These are phyloP conservation scores for Backusella parvicylindrica DNA, from an alignment of 192 early-diverging fungal genomes.

Conservation along the genomic window DNA sequence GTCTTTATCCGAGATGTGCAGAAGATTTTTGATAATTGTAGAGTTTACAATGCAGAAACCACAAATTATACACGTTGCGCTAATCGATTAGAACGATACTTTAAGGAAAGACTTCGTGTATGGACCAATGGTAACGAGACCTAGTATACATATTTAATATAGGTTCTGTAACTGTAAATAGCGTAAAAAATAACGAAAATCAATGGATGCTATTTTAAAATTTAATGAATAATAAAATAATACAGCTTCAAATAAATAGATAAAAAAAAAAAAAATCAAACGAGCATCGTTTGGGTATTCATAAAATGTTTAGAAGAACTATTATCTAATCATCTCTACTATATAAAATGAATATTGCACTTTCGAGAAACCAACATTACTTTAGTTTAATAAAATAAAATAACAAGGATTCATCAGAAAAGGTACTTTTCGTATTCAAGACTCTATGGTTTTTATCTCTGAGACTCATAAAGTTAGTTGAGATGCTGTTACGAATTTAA, in stretches of 20 bases:
- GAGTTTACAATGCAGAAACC: conserved; percentile 85
- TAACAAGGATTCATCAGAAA: too few species aligned
- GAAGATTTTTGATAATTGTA: conserved; percentile 94
- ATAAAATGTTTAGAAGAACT: too few species aligned
- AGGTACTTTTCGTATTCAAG: too few species aligned
- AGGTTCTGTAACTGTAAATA: neutral
- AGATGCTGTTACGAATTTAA: too few species aligned
- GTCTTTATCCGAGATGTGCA: conserved; percentile 80
- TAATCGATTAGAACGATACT: conserved; percentile 70
- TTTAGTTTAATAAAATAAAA: too few species aligned
- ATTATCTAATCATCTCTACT: too few species aligned
- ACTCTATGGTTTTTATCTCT: too few species aligned
- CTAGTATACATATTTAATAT: neutral
- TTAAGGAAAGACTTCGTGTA: conserved; percentile 66
- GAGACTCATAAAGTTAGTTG: too few species aligned
- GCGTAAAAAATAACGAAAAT: neutral
- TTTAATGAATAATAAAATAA: neutral
- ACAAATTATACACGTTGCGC: conserved; percentile 84
- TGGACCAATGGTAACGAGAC: conserved; percentile 4
- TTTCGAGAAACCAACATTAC: too few species aligned
- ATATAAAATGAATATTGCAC: too few species aligned
- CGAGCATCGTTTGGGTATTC: too few species aligned
- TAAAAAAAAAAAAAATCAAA: too few species aligned
- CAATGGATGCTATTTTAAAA: neutral
- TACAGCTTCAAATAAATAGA: neutral